Conservation (phyloP, 225 moss, liverwort and hornwort species). For the Sphagnum tenellum region DNA sequence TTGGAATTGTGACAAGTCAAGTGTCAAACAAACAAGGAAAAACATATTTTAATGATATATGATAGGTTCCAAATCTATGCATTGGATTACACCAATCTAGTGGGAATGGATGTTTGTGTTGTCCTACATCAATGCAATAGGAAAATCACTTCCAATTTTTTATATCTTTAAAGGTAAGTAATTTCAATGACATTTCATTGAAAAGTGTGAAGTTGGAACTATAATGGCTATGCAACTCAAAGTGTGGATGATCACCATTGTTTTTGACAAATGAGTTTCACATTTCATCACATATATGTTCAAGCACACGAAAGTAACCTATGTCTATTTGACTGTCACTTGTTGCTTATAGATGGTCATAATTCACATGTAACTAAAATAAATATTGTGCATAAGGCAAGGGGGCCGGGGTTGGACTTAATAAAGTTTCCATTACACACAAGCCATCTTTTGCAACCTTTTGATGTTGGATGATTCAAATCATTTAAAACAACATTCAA, state of each 20-base stretch:
- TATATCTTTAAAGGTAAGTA: constrained; percentile 1
- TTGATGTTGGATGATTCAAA: too few species aligned
- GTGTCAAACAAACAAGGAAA: not conserved
- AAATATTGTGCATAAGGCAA: too few species aligned
- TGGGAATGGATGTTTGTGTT: not conserved
- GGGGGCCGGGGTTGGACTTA: too few species aligned
- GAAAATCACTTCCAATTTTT: not conserved
- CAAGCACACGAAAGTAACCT: too few species aligned
- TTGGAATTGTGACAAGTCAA: not conserved
- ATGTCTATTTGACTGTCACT: too few species aligned
- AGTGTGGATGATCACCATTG: not conserved
- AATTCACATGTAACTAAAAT: too few species aligned
- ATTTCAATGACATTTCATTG: not conserved
- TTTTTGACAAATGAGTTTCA: too few species aligned
- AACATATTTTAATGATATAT: not conserved
- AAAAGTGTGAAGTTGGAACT: not conserved
- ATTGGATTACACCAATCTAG: not conserved
- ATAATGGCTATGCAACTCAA: not conserved
- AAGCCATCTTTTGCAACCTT: too few species aligned
- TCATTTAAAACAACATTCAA: too few species aligned
- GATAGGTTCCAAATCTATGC: constrained; percentile 1
- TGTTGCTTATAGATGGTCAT: too few species aligned
- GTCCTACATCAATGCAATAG: not conserved
- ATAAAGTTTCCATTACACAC: too few species aligned
- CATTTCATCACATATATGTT: too few species aligned